Conservation (phyloP, 2,329 filamentous ascomycete species). For the Xylariomycetidae sp. region DNA sequence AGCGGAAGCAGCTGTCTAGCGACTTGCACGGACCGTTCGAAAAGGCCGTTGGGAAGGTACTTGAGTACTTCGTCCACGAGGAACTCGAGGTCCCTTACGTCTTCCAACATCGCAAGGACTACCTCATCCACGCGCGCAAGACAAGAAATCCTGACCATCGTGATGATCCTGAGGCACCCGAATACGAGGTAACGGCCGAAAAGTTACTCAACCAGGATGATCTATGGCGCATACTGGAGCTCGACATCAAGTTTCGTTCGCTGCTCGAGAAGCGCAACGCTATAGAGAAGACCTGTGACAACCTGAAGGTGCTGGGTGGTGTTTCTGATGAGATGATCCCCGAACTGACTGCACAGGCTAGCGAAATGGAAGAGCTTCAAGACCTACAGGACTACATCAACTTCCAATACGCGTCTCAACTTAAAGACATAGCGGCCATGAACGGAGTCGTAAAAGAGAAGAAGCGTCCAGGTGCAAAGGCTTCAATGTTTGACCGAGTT, state of each 20-base stretch:
- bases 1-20: slow-evolving; percentile 70
- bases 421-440: slow-evolving; percentile 72
- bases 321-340: slow-evolving; percentile 73
- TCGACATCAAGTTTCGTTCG: slow-evolving; percentile 92
- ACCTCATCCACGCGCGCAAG: slow-evolving; percentile 84
- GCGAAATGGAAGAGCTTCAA: slow-evolving; percentile 90
- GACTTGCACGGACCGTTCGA: slow-evolving; percentile 80
- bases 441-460: slow-evolving; percentile 59
- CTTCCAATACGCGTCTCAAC: slow-evolving; percentile 81
- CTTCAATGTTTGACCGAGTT: slow-evolving; percentile 77
- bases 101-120: slow-evolving; percentile 97
- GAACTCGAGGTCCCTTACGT: slow-evolving; percentile 96
- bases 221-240: slow-evolving; percentile 89
- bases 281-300: slow-evolving; percentile 73
- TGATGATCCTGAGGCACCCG: slow-evolving; percentile 65
- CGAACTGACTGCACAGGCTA: slow-evolving; percentile 73
- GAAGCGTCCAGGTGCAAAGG: slow-evolving; percentile 79
- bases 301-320: slow-evolving; percentile 56
- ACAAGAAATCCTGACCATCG: slow-evolving; percentile 54
- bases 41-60: slow-evolving; percentile 82
- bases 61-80: slow-evolving; percentile 92
- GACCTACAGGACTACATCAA: slow-evolving; percentile 95
- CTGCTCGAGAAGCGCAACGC: slow-evolving; percentile 88
- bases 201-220: slow-evolving; percentile 90
- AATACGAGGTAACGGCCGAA: slow-evolving; percentile 73